Evolutionary conservation across 225 moss, liverwort and hornwort species (phyloP).

Genomic region (Takakia lepidozioides): DNA sequence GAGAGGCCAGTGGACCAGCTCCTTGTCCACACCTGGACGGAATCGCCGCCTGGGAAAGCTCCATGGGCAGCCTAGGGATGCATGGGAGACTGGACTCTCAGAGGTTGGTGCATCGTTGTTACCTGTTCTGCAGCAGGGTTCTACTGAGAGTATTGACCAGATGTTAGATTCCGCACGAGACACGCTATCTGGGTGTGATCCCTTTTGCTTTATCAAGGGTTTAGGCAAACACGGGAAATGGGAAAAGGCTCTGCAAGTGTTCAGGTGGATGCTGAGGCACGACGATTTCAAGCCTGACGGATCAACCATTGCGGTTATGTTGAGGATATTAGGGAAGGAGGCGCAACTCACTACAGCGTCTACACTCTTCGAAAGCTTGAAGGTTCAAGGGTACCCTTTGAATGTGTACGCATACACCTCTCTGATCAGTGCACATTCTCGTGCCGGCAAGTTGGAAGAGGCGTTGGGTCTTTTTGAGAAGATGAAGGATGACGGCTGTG

Average conservation of each 20-base stretch:
- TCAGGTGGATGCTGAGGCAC: conserved; percentile 34
- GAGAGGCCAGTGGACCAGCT: no score
- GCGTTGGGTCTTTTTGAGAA: conserved; percentile 28
- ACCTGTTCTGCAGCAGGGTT: no score
- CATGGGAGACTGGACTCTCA: no score
- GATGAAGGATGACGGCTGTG: conserved; percentile 40
- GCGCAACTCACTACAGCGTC: conserved; percentile 28
- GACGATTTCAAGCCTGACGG: conserved; percentile 28
- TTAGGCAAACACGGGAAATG: conserved; percentile 28
- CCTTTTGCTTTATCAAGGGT: conserved; percentile 26
- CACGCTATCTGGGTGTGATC: no score
- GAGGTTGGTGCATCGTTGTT: no score
- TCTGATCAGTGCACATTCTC: conserved; percentile 30
- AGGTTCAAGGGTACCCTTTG: conserved; percentile 19
- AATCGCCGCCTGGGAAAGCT: no score
- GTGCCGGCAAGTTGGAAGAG: conserved; percentile 22
- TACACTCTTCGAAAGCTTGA: conserved; percentile 26
- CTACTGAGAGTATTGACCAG: no score
- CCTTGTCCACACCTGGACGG: no score
- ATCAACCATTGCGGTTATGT: conserved; percentile 29
- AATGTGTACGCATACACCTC: conserved; percentile 40
- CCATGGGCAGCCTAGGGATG: no score
- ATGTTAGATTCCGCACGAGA: no score
- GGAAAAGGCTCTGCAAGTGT: conserved; percentile 29
- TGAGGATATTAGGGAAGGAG: conserved; percentile 29